Evolutionary conservation across 495 filamentous ascomycete genomes (phyloP).

Genomic region (Penicillium arizonense): DNA sequence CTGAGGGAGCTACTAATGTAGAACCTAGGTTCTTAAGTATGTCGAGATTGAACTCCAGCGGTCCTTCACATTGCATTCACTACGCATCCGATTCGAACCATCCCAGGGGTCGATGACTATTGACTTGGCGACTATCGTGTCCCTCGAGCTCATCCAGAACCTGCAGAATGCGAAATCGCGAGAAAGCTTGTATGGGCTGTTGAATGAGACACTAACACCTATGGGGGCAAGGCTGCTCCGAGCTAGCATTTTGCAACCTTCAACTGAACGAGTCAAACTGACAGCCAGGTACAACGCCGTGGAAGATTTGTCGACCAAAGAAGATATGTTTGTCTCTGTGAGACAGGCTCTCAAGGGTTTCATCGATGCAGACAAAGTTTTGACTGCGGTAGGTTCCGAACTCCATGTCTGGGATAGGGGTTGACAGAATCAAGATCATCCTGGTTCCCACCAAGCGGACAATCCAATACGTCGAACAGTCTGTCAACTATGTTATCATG

Average conservation of each 20-base stretch:
- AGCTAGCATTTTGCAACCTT: constrained; percentile 86
- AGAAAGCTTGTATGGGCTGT: constrained; percentile 74
- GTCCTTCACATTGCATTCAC: constrained; percentile 70
- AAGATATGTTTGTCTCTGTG: constrained; percentile 82
- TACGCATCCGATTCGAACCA: constrained; percentile 84
- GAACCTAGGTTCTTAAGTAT: constrained; percentile 71
- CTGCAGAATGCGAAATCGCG: constrained; percentile 70
- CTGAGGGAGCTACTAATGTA: constrained; percentile 19
- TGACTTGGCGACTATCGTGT: constrained; percentile 79
- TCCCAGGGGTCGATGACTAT: constrained; percentile 94
- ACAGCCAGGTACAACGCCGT: constrained; percentile 75
- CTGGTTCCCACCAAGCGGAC: constrained; percentile 63
- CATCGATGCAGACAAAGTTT: constrained; percentile 47
- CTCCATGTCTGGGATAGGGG: not conserved
- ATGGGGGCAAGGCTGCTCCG: constrained; percentile 83
- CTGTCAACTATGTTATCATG: constrained; percentile 82
- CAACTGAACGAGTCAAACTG: constrained; percentile 63
- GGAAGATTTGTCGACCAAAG: constrained; percentile 77
- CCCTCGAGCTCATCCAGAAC: constrained; percentile 89
- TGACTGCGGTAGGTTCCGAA: constrained; percentile 26
- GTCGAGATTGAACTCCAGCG: constrained; percentile 64
- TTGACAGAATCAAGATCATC: constrained; percentile 55
- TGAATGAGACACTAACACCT: constrained; percentile 82
- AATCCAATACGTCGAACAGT: constrained; percentile 69
- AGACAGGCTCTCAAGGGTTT: constrained; percentile 73